These are phyloP conservation scores for Sordariomycetes sp. DNA, from an alignment of 2,329 filamentous ascomycete genomes.

Conservation along the genomic window DNA sequence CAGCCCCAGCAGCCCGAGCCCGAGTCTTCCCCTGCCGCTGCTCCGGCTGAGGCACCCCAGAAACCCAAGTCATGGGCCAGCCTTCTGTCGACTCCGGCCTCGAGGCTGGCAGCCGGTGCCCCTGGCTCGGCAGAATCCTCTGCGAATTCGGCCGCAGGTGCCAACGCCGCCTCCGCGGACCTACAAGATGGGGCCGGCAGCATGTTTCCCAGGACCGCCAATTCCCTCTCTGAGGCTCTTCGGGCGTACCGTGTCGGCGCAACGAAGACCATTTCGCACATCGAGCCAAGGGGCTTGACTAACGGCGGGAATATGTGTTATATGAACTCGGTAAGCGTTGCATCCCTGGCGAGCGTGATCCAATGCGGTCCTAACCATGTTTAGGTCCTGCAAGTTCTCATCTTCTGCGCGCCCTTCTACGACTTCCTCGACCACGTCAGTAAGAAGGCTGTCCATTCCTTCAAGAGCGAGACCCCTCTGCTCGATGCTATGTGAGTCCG, in stretches of 20 bases:
- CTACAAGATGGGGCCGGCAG: slow-evolving; percentile 15
- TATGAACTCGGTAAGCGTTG: slow-evolving; percentile 84
- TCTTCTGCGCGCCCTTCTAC: slow-evolving; percentile 92
- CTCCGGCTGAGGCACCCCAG: slow-evolving; percentile 11
- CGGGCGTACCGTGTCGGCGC: slow-evolving; percentile 58
- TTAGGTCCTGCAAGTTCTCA: slow-evolving; percentile 86
- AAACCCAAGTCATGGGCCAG: slow-evolving; percentile 10
- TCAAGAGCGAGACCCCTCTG: slow-evolving; percentile 90
- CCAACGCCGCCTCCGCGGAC: slow-evolving; percentile 3
- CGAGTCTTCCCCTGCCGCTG: not conserved
- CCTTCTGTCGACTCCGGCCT: slow-evolving; percentile 6
- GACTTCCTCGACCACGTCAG: slow-evolving; percentile 82
- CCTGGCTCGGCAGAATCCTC: not conserved
- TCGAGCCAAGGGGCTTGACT: slow-evolving; percentile 86
- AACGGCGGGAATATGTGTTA: slow-evolving; percentile 99
- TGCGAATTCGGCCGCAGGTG: slow-evolving; percentile 14
- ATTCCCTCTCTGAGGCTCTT: slow-evolving; percentile 67
- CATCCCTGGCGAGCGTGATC: not conserved
- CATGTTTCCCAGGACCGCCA: slow-evolving; percentile 30
- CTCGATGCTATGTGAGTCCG: slow-evolving; percentile 78
- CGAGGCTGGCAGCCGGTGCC: not conserved
- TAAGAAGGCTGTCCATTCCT: slow-evolving; percentile 75
- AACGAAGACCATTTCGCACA: slow-evolving; percentile 61
- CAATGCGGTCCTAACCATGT: slow-evolving; percentile 21
- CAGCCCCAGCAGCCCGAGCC: slow-evolving; percentile 11